Base-by-base conservation (phyloP, 2,329 filamentous ascomycete genomes). In the Alternaria angustiovoidea region DNA sequence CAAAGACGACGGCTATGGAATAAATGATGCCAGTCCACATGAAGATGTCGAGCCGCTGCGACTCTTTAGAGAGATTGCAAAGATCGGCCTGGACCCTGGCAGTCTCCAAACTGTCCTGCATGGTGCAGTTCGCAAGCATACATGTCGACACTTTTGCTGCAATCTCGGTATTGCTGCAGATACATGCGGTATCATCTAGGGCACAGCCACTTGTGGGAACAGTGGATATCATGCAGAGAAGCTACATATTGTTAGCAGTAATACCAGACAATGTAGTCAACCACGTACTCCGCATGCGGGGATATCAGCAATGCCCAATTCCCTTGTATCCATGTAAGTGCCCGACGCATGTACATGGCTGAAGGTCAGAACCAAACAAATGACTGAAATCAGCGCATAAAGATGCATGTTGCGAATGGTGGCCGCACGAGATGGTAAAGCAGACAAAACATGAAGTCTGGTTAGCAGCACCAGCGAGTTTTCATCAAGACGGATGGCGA, bases 91-190 rank as follows among this genome's bases (percentile, higher is more conserved):
- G 68, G 1, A 73, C 70, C 36, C 66, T 68, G 1, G 68, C 64
- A 4, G 68, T 72, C 7, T 57, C 61, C 49, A 55, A 14, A 38
- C 24, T 55, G 8, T 71, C 70, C 9, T 54, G 58, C 67, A 71
- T 71, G 0, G 68, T 71, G 48, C 68, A 72, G 28, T 71, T 72
- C 18, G 54, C 51, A 12, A 71, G 58, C 63, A 71, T 60, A 11
- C 70, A 72, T 34, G 52, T 59, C 22, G 60, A 42, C 8, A 62
- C 11, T 2, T 24, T 43, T 16, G 56, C 42, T 22, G 52, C 43
- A 16, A 72, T 51, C 4, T 58, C 32, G 3, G 46, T 28, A 20
- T 61, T 60, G 9, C 52, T 24, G 46, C 70, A 72, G 32, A 66
- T 62, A 38, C 70, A 72, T 4, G 43, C 28, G n/a, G 41, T 53